Evolutionary conservation across 2,329 filamentous ascomycete species (phyloP).

Genomic region (Neospermospora avenae): DNA sequence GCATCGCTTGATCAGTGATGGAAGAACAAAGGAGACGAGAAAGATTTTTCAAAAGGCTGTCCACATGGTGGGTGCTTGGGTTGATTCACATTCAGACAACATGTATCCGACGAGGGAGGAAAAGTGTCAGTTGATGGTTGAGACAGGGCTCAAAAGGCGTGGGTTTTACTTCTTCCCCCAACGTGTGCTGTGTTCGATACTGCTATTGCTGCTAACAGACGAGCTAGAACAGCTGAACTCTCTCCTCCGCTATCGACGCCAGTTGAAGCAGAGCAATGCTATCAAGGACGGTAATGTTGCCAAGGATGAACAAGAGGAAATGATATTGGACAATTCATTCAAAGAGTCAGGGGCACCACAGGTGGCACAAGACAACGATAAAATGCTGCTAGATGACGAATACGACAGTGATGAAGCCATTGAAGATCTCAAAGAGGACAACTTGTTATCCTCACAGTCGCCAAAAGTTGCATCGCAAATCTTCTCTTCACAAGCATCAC

Average conservation of each 20-base stretch:
- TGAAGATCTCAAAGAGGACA: background rate
- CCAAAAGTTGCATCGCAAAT: background rate
- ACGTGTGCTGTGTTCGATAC: background rate
- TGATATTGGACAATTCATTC: background rate
- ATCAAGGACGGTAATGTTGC: too few species aligned
- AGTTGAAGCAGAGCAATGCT: background rate
- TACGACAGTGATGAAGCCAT: too few species aligned
- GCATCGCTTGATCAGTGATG: too few species aligned
- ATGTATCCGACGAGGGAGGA: constrained; percentile 5
- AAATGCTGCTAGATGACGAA: background rate
- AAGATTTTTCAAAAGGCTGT: constrained; percentile 6
- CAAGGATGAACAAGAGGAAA: background rate
- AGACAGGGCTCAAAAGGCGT: constrained; percentile 9
- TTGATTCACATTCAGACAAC: background rate
- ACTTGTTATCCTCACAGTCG: background rate
- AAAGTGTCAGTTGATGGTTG: constrained; percentile 7
- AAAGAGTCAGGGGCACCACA: background rate
- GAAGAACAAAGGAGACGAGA: background rate
- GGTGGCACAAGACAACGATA: background rate
- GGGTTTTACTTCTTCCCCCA: background rate
- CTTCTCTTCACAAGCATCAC: background rate
- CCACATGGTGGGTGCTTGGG: constrained; percentile 4
- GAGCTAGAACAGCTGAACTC: constrained; percentile 4
- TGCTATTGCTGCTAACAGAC: background rate
- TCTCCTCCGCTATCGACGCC: background rate